Conservation (phyloP, 495 filamentous ascomycete genomes). For the Podospora conica region DNA sequence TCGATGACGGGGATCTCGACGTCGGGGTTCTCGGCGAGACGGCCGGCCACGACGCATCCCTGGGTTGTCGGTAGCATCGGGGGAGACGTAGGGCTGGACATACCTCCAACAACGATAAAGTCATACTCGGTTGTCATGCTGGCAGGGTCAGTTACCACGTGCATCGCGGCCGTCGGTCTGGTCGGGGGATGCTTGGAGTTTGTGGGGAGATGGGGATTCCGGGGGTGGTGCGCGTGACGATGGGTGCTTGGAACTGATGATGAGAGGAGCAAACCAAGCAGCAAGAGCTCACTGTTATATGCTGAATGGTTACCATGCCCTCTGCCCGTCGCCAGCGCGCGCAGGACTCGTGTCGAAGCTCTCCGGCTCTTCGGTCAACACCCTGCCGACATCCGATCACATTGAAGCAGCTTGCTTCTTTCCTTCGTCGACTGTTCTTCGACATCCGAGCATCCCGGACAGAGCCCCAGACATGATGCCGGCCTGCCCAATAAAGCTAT, state of each 20-base stretch:
- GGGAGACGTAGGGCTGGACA: neutral
- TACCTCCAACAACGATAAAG: constrained; percentile 41
- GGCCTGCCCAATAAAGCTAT: neutral
- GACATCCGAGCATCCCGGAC: neutral
- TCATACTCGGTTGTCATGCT: constrained; percentile 27
- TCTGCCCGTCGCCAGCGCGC: too few species aligned
- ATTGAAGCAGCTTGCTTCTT: neutral
- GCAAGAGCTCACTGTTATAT: neutral
- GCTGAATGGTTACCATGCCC: neutral
- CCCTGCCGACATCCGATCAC: neutral
- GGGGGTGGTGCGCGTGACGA: neutral
- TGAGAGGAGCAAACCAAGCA: neutral
- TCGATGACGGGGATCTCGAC: constrained; percentile 51
- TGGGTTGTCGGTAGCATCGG: constrained; percentile 18
- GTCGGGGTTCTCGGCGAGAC: constrained; percentile 54
- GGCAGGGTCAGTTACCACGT: neutral
- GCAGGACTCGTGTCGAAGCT: too few species aligned
- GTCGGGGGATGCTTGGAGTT: constrained; percentile 2
- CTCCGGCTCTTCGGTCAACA: neutral
- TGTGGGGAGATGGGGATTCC: neutral
- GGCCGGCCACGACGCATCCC: constrained; percentile 53
- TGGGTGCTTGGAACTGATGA: neutral
- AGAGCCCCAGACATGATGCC: neutral
- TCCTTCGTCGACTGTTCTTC: too few species aligned
- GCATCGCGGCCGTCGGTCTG: neutral